Base-by-base conservation (phyloP, 805 yeast species). In the Dipodascopsis uninucleata region DNA sequence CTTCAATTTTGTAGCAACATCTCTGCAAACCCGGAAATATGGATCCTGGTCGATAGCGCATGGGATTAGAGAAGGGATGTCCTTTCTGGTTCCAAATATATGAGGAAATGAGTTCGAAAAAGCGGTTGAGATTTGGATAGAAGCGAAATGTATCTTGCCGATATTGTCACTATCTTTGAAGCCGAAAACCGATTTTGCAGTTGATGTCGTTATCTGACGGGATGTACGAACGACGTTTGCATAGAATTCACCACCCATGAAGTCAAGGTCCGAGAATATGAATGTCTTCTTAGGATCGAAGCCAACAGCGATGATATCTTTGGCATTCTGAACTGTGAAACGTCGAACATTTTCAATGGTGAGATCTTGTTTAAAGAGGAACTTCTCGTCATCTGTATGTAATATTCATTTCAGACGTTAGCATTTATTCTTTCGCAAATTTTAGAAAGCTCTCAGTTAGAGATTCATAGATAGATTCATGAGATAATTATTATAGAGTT, bases 31-130 rank as follows among this genome's bases (percentile, higher is more conserved):
- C 68, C 98, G 78, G 73, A 93, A 93, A 68, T 93, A 93, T 24
- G 98, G 97, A 67, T 93, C 98, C 72, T 90, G 98, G 65, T 93
- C 98, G 64, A 93, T 93, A 37, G 98, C 98, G 75, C 98, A 93
- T 31, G 98, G 98, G 66, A 93, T 93, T 66, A 93, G 73, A 68
- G 96, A 87, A 52, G 96, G 97, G 0, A 97, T 87, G 71, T 89
- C 93, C 38, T 81, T 72, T 36, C 94, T 86, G 59, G 82, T 69
- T 5, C 86, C 96, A 58, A 93, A 76, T 20, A 93, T 84, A 53
- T 82, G 95, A 2, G 97, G 98, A 77, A 86, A 93, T 10, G 97
- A 85, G 38, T 90, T 85, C 47, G 96, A 95, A 72, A 93, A 90
- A 1, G 96, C 94, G 14, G 97, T 81, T 21, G 97, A 85, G 61